Evolutionary conservation across 768 basidiomycete genomes (phyloP), one percentile per base, ranked within the genome.

Genomic region (Auriscalpium vulgare): DNA sequence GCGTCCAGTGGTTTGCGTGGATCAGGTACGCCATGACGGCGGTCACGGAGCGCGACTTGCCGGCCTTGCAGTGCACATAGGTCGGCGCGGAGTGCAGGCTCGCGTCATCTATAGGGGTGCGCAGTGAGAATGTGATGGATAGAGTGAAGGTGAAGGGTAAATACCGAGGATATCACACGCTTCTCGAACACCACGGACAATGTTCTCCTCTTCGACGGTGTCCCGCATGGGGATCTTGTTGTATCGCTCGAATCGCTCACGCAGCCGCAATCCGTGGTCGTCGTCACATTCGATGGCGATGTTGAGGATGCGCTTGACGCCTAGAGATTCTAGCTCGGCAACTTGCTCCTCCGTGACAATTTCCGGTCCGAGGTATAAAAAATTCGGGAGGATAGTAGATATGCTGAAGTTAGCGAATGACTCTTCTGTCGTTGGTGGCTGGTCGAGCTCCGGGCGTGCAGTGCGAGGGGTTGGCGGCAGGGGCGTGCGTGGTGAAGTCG

Each of bases 11-110:
- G 66, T 97, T 94, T 10, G 94, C 90, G 64, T 97, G 95, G 61
- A 98, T 97, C 55, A 98, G 87, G 68, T 97, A 97, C 2, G 91
- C 95, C 76, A 98, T 92, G 43, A 97, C 95, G 11, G 94, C 93
- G 0, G 95, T 97, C 34, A 97, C 95, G 1, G 91, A 95, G 13
- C 95, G 85, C 2, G 91, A 94, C 74, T 94, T 97, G 5, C 95
- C 95, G 6, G 91, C 94, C 72, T 90, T 92, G 72, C 95, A 98
- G 67, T 98, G 95, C 13, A 97, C 94, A 64, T 95, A 98, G 1
- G 89, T 89, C 8, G 93, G 85, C 17, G 91, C 82, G 0, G 87
- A 90, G 61, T 93, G 92, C 52, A 97, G 70, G 48, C 88, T 83
- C 1, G 95, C 95, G 63, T 97, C 95, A 67, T 97, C 95, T 97